Percentiles rank a stretch among this genome's conserved stretches.
Evolutionary conservation across 2,329 filamentous ascomycete genomes (phyloP).

Genomic region (Sphaerostilbella broomeana): DNA sequence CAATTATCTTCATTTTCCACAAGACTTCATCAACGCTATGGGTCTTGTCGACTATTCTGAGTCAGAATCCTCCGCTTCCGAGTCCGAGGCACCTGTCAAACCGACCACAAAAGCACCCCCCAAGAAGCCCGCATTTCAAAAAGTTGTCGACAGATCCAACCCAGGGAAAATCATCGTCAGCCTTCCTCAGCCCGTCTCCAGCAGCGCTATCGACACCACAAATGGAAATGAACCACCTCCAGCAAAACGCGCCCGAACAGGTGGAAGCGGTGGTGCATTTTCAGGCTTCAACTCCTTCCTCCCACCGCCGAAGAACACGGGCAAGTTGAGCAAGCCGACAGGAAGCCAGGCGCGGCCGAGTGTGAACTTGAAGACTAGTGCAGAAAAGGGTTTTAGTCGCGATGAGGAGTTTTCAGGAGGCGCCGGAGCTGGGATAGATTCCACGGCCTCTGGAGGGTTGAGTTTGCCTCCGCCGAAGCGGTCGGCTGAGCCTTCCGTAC

Average conservation of each 20-base stretch:
- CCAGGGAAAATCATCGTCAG: constrained; percentile 79
- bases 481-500: constrained; percentile 41
- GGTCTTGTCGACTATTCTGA: constrained; percentile 78
- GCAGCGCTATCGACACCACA: constrained; percentile 25
- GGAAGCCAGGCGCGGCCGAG: constrained; percentile 26
- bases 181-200: constrained; percentile 52
- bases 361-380: constrained; percentile 73
- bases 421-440: constrained; percentile 14
- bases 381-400: constrained; percentile 73
- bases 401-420: constrained; percentile 29
- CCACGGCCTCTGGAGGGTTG: constrained; percentile 21
- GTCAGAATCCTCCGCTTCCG: constrained; percentile 70
- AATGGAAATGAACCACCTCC: constrained; percentile 42
- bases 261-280: constrained; percentile 54
- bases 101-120: constrained; percentile 27
- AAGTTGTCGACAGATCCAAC: constrained; percentile 74
- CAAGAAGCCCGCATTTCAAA: constrained; percentile 60
- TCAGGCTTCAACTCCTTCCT: constrained; percentile 81
- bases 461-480: constrained; percentile 36
- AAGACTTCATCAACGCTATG: constrained; percentile 42
- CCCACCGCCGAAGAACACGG: constrained; percentile 68
- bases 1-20: background rate
- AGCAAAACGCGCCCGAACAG: constrained; percentile 61
- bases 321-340: constrained; percentile 20
- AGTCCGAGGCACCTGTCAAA: constrained; percentile 32